Conservation (phyloP, 352 stramenopile genomes). For the Chrysophaeum taylorii region DNA sequence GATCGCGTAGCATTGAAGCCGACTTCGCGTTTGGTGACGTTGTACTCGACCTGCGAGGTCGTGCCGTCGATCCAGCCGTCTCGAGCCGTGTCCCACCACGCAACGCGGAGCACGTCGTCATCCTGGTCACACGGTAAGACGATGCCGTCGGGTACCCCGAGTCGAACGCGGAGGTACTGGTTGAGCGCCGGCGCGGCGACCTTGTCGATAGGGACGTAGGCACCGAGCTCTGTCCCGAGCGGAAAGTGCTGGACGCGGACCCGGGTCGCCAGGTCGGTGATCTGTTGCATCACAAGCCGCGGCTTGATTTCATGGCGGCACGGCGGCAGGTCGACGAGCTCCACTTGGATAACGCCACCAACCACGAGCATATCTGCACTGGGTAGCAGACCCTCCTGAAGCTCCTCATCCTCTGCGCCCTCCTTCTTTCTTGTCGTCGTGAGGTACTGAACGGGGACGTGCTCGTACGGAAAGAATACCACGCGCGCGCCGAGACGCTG, state of each 20-base stretch:
- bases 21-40: constrained; percentile 4
- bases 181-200: background rate
- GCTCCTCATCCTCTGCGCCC: background rate
- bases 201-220: background rate
- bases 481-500: constrained; percentile 1
- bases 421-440: background rate
- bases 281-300: background rate
- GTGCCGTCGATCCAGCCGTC: background rate
- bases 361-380: background rate
- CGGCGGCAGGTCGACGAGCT: constrained; percentile 9
- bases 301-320: background rate
- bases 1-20: background rate
- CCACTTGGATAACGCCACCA: background rate
- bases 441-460: background rate
- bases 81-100: background rate
- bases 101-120: background rate
- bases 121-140: background rate
- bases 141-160: background rate
- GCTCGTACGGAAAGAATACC: background rate
- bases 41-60: background rate
- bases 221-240: background rate
- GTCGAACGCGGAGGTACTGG: background rate
- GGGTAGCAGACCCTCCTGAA: background rate
- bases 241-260: constrained; percentile 7
- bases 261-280: background rate